These are phyloP conservation scores for Sideroxylon spinosum DNA, from an alignment of 179 eudicot species.

Conservation along the genomic window DNA sequence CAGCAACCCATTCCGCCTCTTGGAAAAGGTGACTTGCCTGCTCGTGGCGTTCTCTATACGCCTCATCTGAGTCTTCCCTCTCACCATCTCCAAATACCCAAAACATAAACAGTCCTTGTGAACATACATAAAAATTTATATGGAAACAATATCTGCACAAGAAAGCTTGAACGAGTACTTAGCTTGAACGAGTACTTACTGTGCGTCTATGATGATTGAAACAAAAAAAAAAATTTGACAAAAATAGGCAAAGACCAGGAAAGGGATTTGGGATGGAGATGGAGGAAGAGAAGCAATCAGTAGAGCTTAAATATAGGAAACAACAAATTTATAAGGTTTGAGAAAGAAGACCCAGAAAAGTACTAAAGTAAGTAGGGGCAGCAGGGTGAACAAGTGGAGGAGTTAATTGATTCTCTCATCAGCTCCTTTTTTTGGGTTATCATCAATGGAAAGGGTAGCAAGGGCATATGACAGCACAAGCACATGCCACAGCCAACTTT, in stretches of 20 bases:
- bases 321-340: neutral
- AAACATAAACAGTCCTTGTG: neutral
- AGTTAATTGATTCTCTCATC: conserved; percentile 14
- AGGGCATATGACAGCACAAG: neutral
- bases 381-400: neutral
- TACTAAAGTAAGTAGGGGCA: neutral
- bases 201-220: neutral
- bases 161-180: neutral
- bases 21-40: conserved; percentile 79
- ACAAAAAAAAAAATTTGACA: conserved; percentile 5
- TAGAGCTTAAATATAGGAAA: conserved; percentile 11
- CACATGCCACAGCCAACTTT: conserved; percentile 18
- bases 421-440: conserved; percentile 13
- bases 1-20: conserved; percentile 56
- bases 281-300: neutral
- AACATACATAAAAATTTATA: neutral
- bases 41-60: conserved; percentile 75
- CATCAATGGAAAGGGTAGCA: neutral
- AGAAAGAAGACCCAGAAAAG: neutral
- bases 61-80: conserved; percentile 78
- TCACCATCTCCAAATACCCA: conserved; percentile 42
- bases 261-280: conserved; percentile 3
- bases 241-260: conserved; percentile 22
- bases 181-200: neutral
- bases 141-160: neutral